Evolutionary conservation across 257 asterid genomes (phyloP).

Genomic region (Coffea canephora): DNA sequence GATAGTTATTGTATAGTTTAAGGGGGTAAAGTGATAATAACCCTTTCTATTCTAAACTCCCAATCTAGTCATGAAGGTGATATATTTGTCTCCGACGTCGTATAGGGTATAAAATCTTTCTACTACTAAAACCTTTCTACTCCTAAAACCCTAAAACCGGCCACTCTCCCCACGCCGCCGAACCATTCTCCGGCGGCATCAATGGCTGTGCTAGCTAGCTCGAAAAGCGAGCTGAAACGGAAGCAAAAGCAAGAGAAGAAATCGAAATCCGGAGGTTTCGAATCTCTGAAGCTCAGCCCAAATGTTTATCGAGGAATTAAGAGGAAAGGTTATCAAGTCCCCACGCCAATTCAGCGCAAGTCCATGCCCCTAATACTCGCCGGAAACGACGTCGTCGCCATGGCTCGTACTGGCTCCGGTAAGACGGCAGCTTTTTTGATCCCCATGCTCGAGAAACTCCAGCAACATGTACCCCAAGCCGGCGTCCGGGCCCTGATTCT

Average conservation of each 20-base stretch:
- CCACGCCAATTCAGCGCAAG: constrained; percentile 93
- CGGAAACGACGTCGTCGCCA: constrained; percentile 88
- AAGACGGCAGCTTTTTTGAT: constrained; percentile 89
- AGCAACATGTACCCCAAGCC: constrained; percentile 82
- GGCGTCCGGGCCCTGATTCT: constrained; percentile 88
- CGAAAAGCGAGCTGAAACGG: constrained; percentile 53
- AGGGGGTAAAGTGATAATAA: too few relatives aligned
- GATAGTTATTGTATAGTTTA: too few relatives aligned
- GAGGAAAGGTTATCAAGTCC: constrained; percentile 81
- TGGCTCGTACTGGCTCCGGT: constrained; percentile 98
- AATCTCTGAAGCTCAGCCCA: constrained; percentile 63
- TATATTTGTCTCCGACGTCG: too few relatives aligned
- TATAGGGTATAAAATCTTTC: too few relatives aligned
- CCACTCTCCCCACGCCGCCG: not conserved
- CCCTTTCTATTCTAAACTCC: too few relatives aligned
- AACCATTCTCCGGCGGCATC: not conserved
- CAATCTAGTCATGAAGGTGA: too few relatives aligned
- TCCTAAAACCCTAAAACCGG: not conserved
- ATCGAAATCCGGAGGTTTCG: constrained; percentile 90
- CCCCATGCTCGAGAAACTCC: constrained; percentile 92
- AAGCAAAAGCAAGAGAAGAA: constrained; percentile 58
- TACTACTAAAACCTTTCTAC: not conserved
- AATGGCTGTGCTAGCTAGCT: constrained; percentile 50
- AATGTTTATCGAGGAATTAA: constrained; percentile 72
- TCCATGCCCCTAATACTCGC: constrained; percentile 77